Evolutionary conservation across 495 filamentous ascomycete genomes (phyloP), one percentile per base, ranked within the genome.

Genomic region (Aspergillus panamensis): DNA sequence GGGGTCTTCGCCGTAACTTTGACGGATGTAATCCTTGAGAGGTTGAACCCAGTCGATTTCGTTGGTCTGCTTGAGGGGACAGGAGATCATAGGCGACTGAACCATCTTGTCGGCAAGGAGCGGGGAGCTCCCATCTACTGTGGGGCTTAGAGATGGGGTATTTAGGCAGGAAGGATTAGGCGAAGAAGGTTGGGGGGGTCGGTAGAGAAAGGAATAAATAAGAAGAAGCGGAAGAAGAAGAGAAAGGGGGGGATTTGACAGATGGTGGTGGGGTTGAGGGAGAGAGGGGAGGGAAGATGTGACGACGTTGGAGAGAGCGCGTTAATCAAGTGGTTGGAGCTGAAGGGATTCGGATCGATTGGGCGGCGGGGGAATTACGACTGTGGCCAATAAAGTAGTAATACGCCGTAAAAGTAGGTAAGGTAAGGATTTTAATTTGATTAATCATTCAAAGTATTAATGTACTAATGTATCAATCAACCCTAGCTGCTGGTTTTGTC

Each of bases 21-120:
- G 81, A 62, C 90, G 84, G 58, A 98, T 97, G 77, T 97, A 96
- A 54, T 80, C 79, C 81, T 97, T 97, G 63, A 98, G 83, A 54
- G 94, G 95, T 29, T 83, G 80, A 60, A 97, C 82, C 95, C 95
- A 98, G 82, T 98, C 94, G 69, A 97, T 96, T 79, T 98, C 94
- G 79, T 93, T 96, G 60, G 94, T 98, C 71, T 94, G 92, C 87
- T 98, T 97, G 68, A 96, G 78, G 69, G 92, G 92, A 80, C 84
- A 85, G 61, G 89, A 91, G 55, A 97, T 85, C 92, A 97, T 97
- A 47, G 92, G 90, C 68, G 90, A 83, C 76, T 91, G 86, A 72
- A 82, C 80, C 85, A 88, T 88, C 70, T 69, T 82, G 72, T 47
- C 59, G 56, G 52, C 60, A 50, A 69, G 72, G 76, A 75, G 72